Conservation (phyloP, 768 basidiomycete genomes). For the Amanita inopinata region DNA sequence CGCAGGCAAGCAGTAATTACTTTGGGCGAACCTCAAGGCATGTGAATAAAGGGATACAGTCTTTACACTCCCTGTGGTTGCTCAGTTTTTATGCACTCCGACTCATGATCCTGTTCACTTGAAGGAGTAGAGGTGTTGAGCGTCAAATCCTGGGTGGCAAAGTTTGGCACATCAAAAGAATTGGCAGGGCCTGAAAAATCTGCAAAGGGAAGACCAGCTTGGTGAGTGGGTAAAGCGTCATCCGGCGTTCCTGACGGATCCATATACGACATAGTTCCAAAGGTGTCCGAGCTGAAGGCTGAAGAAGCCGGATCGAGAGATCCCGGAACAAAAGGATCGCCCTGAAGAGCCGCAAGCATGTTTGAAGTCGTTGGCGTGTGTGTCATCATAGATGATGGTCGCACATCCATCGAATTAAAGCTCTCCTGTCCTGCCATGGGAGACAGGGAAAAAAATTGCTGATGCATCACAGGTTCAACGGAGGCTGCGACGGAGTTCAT, state of each 20-base stretch:
- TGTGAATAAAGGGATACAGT: conserved; percentile 12
- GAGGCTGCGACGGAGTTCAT: conserved; percentile 89
- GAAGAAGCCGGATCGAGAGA: conserved; percentile 56
- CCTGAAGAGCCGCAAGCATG: conserved; percentile 83
- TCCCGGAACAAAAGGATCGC: conserved; percentile 57
- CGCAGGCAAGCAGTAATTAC: conserved; percentile 14
- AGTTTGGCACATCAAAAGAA: conserved; percentile 63
- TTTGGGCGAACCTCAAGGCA: conserved; percentile 12
- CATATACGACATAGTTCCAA: conserved; percentile 67
- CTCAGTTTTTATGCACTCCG: conserved; percentile 63
- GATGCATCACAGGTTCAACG: conserved; percentile 86
- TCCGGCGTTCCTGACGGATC: conserved; percentile 59
- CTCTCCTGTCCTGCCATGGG: conserved; percentile 86
- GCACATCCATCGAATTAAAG: conserved; percentile 56
- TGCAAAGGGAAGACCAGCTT: conserved; percentile 56
- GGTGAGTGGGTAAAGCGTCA: conserved; percentile 51
- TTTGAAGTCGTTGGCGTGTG: conserved; percentile 84
- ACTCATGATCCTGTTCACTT: conserved; percentile 54
- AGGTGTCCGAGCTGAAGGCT: conserved; percentile 59
- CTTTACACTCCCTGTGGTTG: conserved; percentile 27
- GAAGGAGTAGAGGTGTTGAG: conserved; percentile 42
- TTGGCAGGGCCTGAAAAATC: conserved; percentile 57
- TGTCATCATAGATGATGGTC: conserved; percentile 54
- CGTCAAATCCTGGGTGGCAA: conserved; percentile 56
- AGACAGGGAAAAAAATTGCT: conserved; percentile 77